Evolutionary conservation across 495 filamentous ascomycete genomes (phyloP).

Genomic region (Penicillium pulvis): DNA sequence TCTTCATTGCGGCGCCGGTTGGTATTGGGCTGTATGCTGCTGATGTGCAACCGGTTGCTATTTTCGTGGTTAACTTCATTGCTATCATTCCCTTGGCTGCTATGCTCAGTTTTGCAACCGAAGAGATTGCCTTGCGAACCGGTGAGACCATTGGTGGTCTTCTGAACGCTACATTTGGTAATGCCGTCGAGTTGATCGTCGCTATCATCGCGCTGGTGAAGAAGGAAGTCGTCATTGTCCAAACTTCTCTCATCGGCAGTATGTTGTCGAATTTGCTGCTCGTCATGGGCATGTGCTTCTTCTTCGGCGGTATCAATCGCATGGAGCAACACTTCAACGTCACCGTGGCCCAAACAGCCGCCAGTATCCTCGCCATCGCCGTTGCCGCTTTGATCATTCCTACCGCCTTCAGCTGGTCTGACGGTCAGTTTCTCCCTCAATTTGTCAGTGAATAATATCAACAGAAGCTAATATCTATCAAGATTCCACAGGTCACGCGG

Average conservation of each 20-base stretch:
- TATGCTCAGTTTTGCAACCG: constrained; percentile 58
- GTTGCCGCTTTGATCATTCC: constrained; percentile 84
- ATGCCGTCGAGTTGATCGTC: constrained; percentile 91
- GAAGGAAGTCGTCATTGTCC: constrained; percentile 78
- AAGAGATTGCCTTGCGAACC: constrained; percentile 55
- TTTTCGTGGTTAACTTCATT: constrained; percentile 89
- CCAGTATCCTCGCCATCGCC: constrained; percentile 76
- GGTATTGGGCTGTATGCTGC: constrained; percentile 73
- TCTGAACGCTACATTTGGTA: constrained; percentile 84
- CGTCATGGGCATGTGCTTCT: constrained; percentile 93
- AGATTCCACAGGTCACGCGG: constrained; percentile 24
- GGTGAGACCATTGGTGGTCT: constrained; percentile 87
- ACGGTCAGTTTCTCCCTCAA: constrained; percentile 23
- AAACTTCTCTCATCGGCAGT: constrained; percentile 88
- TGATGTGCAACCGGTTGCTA: constrained; percentile 53
- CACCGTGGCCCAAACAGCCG: constrained; percentile 89
- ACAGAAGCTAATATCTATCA: constrained; percentile 7
- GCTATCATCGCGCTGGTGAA: constrained; percentile 78
- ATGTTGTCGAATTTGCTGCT: constrained; percentile 91
- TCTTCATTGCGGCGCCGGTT: constrained; percentile 76
- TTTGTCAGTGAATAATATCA: background rate
- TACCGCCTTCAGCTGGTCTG: constrained; percentile 72
- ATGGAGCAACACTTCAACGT: constrained; percentile 89
- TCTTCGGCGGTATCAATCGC: constrained; percentile 80
- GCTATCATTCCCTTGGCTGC: constrained; percentile 71